Evolutionary conservation across 75 land plant genomes (phyloP).

Genomic region (Larix kaempferi): DNA sequence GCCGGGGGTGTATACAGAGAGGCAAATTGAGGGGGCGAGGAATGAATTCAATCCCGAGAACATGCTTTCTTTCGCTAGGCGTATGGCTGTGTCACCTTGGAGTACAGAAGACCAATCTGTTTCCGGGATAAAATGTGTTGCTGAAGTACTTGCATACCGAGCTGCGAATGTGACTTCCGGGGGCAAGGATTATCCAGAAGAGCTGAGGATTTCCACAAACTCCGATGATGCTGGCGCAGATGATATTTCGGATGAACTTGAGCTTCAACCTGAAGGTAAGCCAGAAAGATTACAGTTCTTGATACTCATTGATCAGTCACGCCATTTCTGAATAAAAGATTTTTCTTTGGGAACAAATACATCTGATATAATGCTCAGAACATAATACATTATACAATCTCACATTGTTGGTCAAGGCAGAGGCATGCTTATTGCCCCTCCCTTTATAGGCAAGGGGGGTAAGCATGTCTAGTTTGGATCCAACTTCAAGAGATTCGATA

Average conservation of each 20-base stretch:
- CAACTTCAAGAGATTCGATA: no score
- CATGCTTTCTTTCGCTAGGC: constrained; percentile 34
- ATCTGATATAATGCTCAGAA: no score
- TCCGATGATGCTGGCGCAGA: not conserved
- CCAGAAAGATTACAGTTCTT: not conserved
- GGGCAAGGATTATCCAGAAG: constrained; percentile 64
- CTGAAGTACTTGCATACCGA: constrained; percentile 37
- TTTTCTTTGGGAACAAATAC: no score
- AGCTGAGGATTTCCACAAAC: constrained; percentile 31
- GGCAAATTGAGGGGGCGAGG: constrained; percentile 40
- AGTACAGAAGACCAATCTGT: constrained; percentile 10
- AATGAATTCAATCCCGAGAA: constrained; percentile 39
- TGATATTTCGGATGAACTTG: not conserved
- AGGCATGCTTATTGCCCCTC: no score
- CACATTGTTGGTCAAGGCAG: no score
- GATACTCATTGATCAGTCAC: not conserved
- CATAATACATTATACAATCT: no score
- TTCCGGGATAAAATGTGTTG: constrained; percentile 23
- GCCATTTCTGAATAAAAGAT: no score
- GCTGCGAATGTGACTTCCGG: constrained; percentile 46
- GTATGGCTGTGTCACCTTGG: constrained; percentile 40
- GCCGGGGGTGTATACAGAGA: constrained; percentile 29
- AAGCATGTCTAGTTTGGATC: no score
- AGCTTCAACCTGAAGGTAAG: constrained; percentile 6
- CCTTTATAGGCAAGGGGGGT: no score